Evolutionary conservation across 257 asterid species (phyloP).

Genomic region (Nicotiana otophora): DNA sequence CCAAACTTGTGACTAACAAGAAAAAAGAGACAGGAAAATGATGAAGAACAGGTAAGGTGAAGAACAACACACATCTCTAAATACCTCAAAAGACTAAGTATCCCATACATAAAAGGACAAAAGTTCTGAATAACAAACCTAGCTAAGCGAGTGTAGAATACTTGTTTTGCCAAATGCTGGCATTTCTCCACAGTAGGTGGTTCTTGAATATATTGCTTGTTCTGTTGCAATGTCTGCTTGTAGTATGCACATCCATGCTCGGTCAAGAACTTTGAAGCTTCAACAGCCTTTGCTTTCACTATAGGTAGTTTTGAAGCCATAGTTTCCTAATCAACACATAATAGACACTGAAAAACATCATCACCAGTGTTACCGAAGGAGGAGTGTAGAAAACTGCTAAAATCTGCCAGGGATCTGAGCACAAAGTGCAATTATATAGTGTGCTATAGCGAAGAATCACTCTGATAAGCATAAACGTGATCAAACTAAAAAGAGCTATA

Average conservation of each 20-base stretch:
- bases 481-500: background rate
- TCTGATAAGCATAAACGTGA: background rate
- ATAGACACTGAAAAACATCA: background rate
- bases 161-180: slow-evolving; percentile 17
- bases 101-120: background rate
- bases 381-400: background rate
- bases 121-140: slow-evolving; percentile 11
- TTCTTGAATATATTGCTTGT: slow-evolving; percentile 23
- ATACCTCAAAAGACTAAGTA: background rate
- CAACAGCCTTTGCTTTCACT: slow-evolving; percentile 18
- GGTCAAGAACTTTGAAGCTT: slow-evolving; percentile 20
- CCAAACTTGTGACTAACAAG: background rate
- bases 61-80: background rate
- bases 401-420: background rate
- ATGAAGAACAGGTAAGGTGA: background rate
- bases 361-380: background rate
- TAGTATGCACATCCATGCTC: slow-evolving; percentile 21
- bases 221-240: slow-evolving; percentile 20
- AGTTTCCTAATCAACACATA: background rate
- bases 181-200: slow-evolving; percentile 32
- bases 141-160: slow-evolving; percentile 23
- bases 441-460: background rate
- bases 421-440: background rate
- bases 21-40: background rate
- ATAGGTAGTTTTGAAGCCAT: slow-evolving; percentile 23